These are phyloP conservation scores for Parmelia sp. DNA, from an alignment of 495 filamentous ascomycete genomes.

Conservation along the genomic window DNA sequence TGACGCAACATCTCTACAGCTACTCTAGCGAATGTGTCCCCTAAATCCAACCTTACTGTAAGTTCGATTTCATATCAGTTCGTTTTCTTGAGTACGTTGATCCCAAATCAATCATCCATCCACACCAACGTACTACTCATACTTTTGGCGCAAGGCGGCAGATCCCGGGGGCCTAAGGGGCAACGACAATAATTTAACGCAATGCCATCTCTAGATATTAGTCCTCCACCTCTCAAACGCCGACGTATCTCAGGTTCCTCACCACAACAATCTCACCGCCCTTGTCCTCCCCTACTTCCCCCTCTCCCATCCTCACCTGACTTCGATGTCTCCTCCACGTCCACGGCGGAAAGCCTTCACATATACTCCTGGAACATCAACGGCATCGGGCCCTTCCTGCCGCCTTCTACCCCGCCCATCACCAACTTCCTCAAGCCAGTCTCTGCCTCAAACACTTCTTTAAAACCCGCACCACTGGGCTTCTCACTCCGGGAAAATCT, in stretches of 20 bases:
- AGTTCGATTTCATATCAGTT: no score
- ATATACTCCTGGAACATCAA: constrained; percentile 50
- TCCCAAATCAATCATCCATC: no score
- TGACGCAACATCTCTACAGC: no score
- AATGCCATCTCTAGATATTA: constrained; percentile 17
- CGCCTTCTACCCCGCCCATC: constrained; percentile 30
- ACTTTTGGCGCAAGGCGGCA: no score
- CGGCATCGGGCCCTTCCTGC: constrained; percentile 41
- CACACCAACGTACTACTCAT: no score
- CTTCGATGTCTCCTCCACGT: not conserved
- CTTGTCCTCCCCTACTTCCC: not conserved
- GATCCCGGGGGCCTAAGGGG: no score
- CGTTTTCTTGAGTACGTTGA: no score
- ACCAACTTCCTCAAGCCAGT: constrained; percentile 37
- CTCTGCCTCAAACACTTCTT: not conserved
- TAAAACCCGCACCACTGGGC: constrained; percentile 5
- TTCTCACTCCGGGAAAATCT: constrained; percentile 40
- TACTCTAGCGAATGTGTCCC: no score
- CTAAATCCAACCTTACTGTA: no score
- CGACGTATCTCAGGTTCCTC: constrained; percentile 18
- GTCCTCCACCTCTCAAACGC: constrained; percentile 30
- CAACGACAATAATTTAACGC: no score
- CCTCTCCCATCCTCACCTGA: not conserved
- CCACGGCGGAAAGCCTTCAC: constrained; percentile 15
- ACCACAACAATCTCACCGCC: not conserved